Evolutionary conservation across 345 rosid genomes (phyloP).

Genomic region (Eucalyptus regnans): DNA sequence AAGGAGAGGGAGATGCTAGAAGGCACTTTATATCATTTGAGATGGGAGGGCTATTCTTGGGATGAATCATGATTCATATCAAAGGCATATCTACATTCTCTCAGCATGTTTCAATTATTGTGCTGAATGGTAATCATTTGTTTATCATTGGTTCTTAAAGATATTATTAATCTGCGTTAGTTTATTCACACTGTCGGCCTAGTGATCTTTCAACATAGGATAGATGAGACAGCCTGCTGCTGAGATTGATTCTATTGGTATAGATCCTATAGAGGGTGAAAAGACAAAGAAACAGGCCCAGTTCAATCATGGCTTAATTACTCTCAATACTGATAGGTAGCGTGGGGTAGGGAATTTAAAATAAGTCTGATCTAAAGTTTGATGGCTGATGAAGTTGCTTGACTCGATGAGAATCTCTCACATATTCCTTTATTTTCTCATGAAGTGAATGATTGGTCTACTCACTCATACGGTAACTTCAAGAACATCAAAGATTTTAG

Average conservation of each 20-base stretch:
- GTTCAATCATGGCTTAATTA: not conserved
- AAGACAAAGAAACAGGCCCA: not conserved
- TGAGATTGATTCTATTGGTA: not conserved
- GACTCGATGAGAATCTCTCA: not conserved
- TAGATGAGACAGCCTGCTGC: not conserved
- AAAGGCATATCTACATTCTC: not conserved
- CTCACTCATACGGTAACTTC: not conserved
- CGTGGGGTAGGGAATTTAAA: accelerated
- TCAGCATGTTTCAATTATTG: not conserved
- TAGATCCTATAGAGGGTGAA: not conserved
- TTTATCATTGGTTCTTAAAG: not conserved
- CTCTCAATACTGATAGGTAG: not conserved
- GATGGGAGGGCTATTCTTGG: not conserved
- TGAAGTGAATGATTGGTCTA: not conserved
- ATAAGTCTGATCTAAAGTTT: not conserved
- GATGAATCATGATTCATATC: not conserved
- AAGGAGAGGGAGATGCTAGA: not conserved
- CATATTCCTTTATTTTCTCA: not conserved
- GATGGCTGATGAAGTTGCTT: not conserved
- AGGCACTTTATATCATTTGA: not conserved
- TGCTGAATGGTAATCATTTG: not conserved
- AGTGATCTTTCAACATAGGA: not conserved
- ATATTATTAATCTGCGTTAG: not conserved
- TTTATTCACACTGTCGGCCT: not conserved
- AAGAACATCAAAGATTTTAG: not conserved